Base-by-base conservation (phyloP, 2,329 filamentous ascomycete species). In the Aspergillus aculeatinus region DNA sequence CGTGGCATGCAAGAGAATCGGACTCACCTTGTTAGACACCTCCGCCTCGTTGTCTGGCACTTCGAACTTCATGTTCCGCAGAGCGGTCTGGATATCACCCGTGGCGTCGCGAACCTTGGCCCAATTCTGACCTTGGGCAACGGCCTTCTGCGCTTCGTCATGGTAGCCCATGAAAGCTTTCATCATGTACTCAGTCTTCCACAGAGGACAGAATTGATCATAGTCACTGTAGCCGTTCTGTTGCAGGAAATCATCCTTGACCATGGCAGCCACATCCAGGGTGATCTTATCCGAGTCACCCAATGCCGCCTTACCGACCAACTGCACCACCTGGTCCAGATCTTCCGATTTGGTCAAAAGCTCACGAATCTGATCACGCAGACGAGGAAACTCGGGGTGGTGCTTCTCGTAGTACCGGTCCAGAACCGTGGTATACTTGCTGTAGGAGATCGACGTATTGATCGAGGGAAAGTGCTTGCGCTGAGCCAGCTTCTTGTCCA, bases 181-280 rank as follows among this genome's bases (percentile, higher is more conserved):
- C 95, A 99, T 99, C 95, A 99, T 98, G 89, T 95, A 99, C 77
- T 96, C 90, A 0, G 95, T 99, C 89, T 99, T 99, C 95, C 95
- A 99, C 73, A 99, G 86, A 53, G 95, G 95, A 75, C 95, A 99
- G 87, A 96, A 99, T 81, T 98, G 93, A 75, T 99, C 95, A 76
- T 99, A 98, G 79, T 98, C 92, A 68, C 90, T 95, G 86, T 99
- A 99, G 65, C 95, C 95, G 81, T 99, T 99, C 79, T 99, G 95
- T 80, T 99, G 95, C 75, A 99, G 77, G 82, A 99, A 99, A 77
- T 99, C 95, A 74, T 99, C 95, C 86, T 99, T 99, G 79, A 99
- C 82, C 68, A 99, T 82, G 19, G 87, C 88, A 19, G 95, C 91
- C 64, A 99, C 87, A 74, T 98, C 96, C 55, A 99, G 84, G 0